Evolutionary conservation across 495 filamentous ascomycete species (phyloP), one percentile per base, ranked within the genome.

Genomic region (Xylaria longipes): DNA sequence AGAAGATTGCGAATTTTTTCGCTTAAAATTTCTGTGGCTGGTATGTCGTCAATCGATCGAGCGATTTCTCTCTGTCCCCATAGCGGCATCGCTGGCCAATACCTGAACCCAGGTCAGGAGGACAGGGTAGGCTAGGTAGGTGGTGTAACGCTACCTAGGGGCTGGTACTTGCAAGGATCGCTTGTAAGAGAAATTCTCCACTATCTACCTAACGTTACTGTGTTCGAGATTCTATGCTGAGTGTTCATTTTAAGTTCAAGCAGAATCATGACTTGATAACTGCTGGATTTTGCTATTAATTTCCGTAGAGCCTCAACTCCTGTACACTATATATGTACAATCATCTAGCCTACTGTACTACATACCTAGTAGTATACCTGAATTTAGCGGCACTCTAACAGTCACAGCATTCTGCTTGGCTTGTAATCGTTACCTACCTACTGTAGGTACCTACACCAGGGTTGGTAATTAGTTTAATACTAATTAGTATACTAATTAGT

Each of bases 11-110:
- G 33, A 60, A 60, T 60, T 6, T 60, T 6, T 60, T 37, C 31
- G 57, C 33, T 35, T 37, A 37, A 33, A 33, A 65, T 46, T 29
- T 31, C 25, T 65, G 39, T n/a, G 39, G 61, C 39, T 65, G 39
- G 41, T 43, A 43, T 43, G 58, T 29, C 58, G 15, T 61, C 35
- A 39, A 61, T 58, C 54, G 54, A 58, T 58, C 54, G 54, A 58
- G 29, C 54, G 54, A 58, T 31, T 33, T 29, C 54, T 15, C 54
- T 29, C 15, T 50, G 45, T 50, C 48, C 48, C 48, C 48, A 50
- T 50, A 11, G n/a, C 48, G n/a, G 48, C 48, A 9, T n/a, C 48
- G 48, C n/a, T 57, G 54, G 54, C n/a, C 9, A 50, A 50, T 50
- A 50, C 5, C 35, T 37, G 35, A 7, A 50, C 46, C 45, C 46